Evolutionary conservation across 2,329 filamentous ascomycete species (phyloP).

Genomic region (Basipetospora chlamydospora): DNA sequence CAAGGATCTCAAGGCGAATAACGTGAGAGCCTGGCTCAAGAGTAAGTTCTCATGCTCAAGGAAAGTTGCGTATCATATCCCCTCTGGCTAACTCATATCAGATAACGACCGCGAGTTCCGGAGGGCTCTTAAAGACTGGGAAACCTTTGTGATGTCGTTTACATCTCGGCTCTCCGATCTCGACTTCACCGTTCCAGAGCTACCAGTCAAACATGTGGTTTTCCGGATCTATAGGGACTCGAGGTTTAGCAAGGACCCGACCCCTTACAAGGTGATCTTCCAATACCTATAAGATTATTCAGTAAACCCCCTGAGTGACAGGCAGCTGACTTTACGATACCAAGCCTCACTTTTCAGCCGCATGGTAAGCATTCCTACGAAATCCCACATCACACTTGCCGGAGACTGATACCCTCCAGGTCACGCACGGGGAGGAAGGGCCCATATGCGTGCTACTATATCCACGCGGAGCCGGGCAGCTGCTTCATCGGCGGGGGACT

Average conservation of each 20-base stretch:
- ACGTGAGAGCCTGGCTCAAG: slow-evolving; percentile 44
- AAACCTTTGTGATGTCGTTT: slow-evolving; percentile 59
- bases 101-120: slow-evolving; percentile 71
- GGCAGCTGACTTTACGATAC: neutral
- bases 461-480: slow-evolving; percentile 60
- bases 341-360: slow-evolving; percentile 67
- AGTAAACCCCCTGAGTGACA: too few relatives aligned
- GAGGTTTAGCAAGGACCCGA: slow-evolving; percentile 69
- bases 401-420: slow-evolving; percentile 23
- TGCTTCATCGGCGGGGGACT: slow-evolving; percentile 70
- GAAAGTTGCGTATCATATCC: neutral
- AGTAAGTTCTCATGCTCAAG: slow-evolving; percentile 19
- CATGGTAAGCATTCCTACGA: slow-evolving; percentile 37
- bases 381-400: neutral
- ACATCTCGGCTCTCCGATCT: slow-evolving; percentile 54
- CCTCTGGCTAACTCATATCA: slow-evolving; percentile 17
- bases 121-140: slow-evolving; percentile 65
- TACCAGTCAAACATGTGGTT: slow-evolving; percentile 72
- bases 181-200: slow-evolving; percentile 73
- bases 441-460: slow-evolving; percentile 76
- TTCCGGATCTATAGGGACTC: slow-evolving; percentile 83
- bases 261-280: slow-evolving; percentile 65
- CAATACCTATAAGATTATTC: too few relatives aligned
- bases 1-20: slow-evolving; percentile 43
- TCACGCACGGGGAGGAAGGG: slow-evolving; percentile 79